phyloP scores from a whole-genome alignment of 768 basidiomycete genomes.

The Mrakia gelida region DNA sequence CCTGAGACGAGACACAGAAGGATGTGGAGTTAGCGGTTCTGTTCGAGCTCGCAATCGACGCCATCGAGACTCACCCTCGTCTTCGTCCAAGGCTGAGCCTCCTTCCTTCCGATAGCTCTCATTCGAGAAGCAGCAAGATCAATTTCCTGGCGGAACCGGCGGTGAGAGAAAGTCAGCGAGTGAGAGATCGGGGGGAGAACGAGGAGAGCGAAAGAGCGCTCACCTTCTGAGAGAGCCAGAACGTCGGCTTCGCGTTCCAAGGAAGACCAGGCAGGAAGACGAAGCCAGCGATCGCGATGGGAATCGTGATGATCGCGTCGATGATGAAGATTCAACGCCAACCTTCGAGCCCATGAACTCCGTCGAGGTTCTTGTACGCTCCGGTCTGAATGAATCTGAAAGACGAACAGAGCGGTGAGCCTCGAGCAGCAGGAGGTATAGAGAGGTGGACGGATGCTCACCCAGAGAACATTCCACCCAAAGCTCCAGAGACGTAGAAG shows the following conservation, averaged over 20 bases:
- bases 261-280: slow-evolving; percentile 26
- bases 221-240: slow-evolving; percentile 18
- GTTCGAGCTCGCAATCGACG: too few species aligned
- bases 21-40: neutral
- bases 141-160: too few species aligned
- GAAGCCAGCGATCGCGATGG: slow-evolving; percentile 22
- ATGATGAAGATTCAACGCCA: slow-evolving; percentile 24
- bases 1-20: neutral
- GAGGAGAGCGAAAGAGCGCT: too few species aligned
- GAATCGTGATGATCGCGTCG: slow-evolving; percentile 29
- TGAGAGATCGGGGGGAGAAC: too few species aligned
- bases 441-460: neutral
- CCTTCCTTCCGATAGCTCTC: neutral
- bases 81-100: slow-evolving; percentile 18
- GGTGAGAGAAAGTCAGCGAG: too few species aligned
- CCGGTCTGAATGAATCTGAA: slow-evolving; percentile 60
- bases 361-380: slow-evolving; percentile 51
- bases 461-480: slow-evolving; percentile 61
- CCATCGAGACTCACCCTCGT: neutral
- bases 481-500: slow-evolving; percentile 61
- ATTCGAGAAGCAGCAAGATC: slow-evolving; percentile 7
- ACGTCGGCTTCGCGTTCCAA: slow-evolving; percentile 23
- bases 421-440: neutral
- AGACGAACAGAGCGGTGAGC: neutral
- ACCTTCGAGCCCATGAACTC: slow-evolving; percentile 26